Evolutionary conservation across 805 yeast species (phyloP), one percentile per base, ranked within the genome.

Genomic region (Wickerhamiella parazyma): DNA sequence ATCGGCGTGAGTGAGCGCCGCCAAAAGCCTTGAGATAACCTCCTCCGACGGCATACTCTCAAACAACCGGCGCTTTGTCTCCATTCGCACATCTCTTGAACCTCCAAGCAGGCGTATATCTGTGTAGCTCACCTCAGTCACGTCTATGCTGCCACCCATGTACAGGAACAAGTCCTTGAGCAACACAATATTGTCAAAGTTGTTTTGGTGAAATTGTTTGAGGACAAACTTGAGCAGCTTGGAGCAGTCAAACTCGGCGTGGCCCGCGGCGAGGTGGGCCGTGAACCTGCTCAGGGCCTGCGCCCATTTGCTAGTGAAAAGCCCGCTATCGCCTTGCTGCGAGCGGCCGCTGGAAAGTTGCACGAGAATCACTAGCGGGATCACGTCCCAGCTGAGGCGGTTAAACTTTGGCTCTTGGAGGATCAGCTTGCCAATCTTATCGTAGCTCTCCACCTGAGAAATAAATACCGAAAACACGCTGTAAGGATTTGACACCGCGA

Each of bases 381-480:
- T 60, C 2, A 76, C 81, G 58, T 89, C 97, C 86, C 94, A 85
- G 0, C 86, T 85, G 53, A 80, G 78, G 4, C 64, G 70, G 41
- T 78, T 79, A 57, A 85, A 84, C 33, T 75, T 66, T 0, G 95
- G 85, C 6, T 91, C 74, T 38, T 79, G 79, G 8, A 84, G 86
- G 6, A 89, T 76, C 45, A 89, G 66, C 31, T 75, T 76, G 36
- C 79, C 80, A 49, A 89, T 71, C 55, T 89, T 89, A 55, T 81
- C 94, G 57, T 89, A 89, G 64, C 91, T 84, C 60, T 89, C 97
- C 49, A 89, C 75, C 55, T 85, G 95, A 37, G 75, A 75, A 9
- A 87, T 67, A 37, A 83, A 70, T 0, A 82, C 78, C 18, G 73
- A 63, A 36, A 87, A 72, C 11, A 86, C 75, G 2, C 93, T 80